Conservation (phyloP, 208 protist genomes). For the Acanthamoeba divionensis region DNA sequence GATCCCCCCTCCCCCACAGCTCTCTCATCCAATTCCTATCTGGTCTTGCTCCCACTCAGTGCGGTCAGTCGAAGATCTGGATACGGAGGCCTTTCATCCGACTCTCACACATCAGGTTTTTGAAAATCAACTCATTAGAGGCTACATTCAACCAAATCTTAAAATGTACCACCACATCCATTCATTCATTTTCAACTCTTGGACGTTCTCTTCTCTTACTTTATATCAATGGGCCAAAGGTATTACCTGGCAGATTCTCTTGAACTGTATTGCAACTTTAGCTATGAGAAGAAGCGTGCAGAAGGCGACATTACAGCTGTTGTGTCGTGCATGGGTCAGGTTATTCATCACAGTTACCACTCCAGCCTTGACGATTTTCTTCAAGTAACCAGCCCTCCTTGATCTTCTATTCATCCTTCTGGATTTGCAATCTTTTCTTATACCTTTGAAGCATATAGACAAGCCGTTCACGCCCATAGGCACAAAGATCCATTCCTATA, state of each 20-base stretch:
- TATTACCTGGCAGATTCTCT: no score
- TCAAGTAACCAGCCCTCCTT: background rate
- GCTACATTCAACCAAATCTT: background rate
- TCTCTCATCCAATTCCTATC: background rate
- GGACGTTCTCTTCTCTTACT: no score
- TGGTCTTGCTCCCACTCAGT: background rate
- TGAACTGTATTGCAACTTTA: background rate
- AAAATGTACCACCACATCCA: background rate
- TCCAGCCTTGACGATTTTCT: background rate
- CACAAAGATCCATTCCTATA: background rate
- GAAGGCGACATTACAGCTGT: no score
- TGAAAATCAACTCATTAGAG: conserved; percentile 12
- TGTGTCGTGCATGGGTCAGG: no score
- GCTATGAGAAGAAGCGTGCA: background rate
- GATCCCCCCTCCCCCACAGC: no score
- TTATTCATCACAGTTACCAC: background rate
- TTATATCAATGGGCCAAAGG: no score
- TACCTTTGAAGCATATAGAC: background rate
- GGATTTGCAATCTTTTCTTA: background rate
- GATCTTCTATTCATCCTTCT: background rate
- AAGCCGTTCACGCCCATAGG: background rate
- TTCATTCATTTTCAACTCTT: no score
- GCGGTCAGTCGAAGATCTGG: background rate
- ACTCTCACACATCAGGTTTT: conserved; percentile 9
- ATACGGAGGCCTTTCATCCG: background rate